Evolutionary conservation across 495 filamentous ascomycete species (phyloP).

Genomic region (Glonium stellatum): DNA sequence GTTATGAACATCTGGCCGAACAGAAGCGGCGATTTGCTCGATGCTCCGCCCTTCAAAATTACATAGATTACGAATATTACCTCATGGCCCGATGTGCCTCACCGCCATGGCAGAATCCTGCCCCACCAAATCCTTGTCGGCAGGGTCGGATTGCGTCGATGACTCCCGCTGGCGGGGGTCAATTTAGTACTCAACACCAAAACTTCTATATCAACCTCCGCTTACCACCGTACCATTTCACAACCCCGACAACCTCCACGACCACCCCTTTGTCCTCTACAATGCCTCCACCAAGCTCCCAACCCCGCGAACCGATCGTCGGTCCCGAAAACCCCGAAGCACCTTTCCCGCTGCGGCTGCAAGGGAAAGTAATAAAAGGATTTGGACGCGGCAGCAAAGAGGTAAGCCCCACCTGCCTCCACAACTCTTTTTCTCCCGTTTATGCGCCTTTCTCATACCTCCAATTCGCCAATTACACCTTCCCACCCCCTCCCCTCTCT

Average conservation of each 20-base stretch:
- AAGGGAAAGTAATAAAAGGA: slow-evolving; percentile 79
- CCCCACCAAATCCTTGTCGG: neutral
- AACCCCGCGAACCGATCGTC: slow-evolving; percentile 40
- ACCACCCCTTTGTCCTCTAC: neutral
- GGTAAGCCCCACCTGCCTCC: too few relatives aligned
- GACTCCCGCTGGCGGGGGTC: neutral
- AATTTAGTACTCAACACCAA: neutral
- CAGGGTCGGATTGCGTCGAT: neutral
- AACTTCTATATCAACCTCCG: neutral
- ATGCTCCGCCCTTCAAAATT: too few relatives aligned
- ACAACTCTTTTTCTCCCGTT: neutral
- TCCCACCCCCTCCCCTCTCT: neutral
- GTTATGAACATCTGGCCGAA: too few relatives aligned
- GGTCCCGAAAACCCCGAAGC: slow-evolving; percentile 60
- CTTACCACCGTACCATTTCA: neutral
- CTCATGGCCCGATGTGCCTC: too few relatives aligned
- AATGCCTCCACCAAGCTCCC: slow-evolving; percentile 3
- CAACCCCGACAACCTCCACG: neutral
- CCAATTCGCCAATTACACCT: neutral
- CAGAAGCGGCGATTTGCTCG: too few relatives aligned
- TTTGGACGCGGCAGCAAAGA: slow-evolving; percentile 92
- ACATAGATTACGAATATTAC: too few relatives aligned
- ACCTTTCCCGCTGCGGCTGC: slow-evolving; percentile 76
- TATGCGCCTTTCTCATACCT: neutral
- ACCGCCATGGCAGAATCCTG: neutral